Evolutionary conservation across 441 rosid species (phyloP).

Genomic region (Gossypium davidsonii): DNA sequence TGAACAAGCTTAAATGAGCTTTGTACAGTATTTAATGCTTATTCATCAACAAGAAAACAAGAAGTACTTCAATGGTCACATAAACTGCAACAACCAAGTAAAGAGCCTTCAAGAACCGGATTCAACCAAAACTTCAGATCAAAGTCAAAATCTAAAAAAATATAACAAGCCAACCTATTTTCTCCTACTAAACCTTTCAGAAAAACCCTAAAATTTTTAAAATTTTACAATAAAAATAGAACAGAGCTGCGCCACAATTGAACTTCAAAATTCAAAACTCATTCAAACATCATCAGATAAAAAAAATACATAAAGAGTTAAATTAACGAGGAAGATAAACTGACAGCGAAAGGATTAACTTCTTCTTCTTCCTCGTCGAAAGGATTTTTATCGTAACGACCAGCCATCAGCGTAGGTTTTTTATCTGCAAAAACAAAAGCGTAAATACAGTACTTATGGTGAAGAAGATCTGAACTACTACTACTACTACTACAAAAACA

Average conservation of each 20-base stretch:
- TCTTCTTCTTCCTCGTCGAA: slow-evolving; percentile 64
- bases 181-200: slow-evolving; percentile 4
- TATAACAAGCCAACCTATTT: background rate
- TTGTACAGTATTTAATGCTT: background rate
- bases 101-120: background rate
- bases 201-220: slow-evolving; percentile 8
- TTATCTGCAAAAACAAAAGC: background rate
- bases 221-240: background rate
- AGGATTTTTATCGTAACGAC: slow-evolving; percentile 74
- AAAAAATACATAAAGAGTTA: background rate
- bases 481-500: background rate
- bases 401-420: slow-evolving; percentile 44
- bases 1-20: background rate
- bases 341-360: slow-evolving; percentile 81
- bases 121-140: background rate
- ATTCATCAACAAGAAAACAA: background rate
- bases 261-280: slow-evolving; percentile 10
- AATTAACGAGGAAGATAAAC: slow-evolving; percentile 19
- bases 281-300: background rate
- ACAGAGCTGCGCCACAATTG: background rate
- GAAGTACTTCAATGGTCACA: background rate
- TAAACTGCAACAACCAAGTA: background rate
- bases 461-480: background rate
- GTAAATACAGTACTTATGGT: background rate
- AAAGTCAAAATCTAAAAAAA: background rate